Percentiles rank a stretch among this genome's conserved stretches.
Evolutionary conservation across 495 filamentous ascomycete species (phyloP).

Genomic region (Thermothielavioides terrestris): DNA sequence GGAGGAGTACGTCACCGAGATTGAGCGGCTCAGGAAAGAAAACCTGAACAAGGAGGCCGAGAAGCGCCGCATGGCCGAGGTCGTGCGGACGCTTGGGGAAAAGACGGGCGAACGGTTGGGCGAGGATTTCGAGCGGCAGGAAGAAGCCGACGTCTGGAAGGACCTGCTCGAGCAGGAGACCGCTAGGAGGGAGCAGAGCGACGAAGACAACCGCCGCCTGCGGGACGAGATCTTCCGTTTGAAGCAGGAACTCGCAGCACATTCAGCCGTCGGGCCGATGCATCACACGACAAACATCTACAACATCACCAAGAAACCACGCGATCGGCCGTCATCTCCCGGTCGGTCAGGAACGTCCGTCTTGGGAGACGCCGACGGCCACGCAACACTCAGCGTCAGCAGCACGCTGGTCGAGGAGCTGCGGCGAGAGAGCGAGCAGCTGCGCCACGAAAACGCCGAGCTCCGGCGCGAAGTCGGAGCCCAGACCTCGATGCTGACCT

Average conservation of each 20-base stretch:
- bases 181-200: slow-evolving; percentile 76
- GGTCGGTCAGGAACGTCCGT: slow-evolving; percentile 57
- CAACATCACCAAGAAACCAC: slow-evolving; percentile 51
- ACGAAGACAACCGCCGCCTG: slow-evolving; percentile 76
- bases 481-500: slow-evolving; percentile 96
- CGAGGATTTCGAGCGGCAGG: slow-evolving; percentile 64
- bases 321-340: slow-evolving; percentile 48
- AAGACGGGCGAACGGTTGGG: slow-evolving; percentile 46
- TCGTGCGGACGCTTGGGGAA: slow-evolving; percentile 64
- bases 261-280: slow-evolving; percentile 26
- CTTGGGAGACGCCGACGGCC: slow-evolving; percentile 47
- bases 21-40: slow-evolving; percentile 73
- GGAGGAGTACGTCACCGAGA: slow-evolving; percentile 70
- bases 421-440: slow-evolving; percentile 57
- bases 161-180: slow-evolving; percentile 93
- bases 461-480: slow-evolving; percentile 85
- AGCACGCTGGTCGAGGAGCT: slow-evolving; percentile 61
- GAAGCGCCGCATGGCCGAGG: slow-evolving; percentile 71
- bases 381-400: slow-evolving; percentile 46
- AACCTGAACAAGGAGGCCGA: slow-evolving; percentile 66
- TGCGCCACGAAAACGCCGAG: slow-evolving; percentile 88
- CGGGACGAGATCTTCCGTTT: slow-evolving; percentile 76
- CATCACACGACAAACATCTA: slow-evolving; percentile 54
- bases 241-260: slow-evolving; percentile 49
- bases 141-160: slow-evolving; percentile 89